Conservation (phyloP, 345 rosid genomes). For the Orychophragmus violaceus region DNA sequence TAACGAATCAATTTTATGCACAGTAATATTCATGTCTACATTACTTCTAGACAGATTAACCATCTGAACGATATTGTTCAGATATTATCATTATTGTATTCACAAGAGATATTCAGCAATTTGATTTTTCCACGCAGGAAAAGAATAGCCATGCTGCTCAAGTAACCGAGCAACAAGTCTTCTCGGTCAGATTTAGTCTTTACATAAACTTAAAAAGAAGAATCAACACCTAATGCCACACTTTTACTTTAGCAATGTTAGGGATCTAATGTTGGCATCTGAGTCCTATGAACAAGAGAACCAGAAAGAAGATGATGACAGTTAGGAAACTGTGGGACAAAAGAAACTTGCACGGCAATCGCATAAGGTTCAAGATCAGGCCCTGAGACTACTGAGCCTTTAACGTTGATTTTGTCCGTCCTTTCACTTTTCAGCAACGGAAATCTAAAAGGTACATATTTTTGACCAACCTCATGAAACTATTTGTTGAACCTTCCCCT, state of each 20-base stretch:
- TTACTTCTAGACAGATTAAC: too few species aligned
- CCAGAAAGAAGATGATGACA: conserved; percentile 40
- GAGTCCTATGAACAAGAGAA: conserved; percentile 31
- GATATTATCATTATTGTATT: too few species aligned
- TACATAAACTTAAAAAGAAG: too few species aligned
- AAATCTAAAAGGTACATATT: too few species aligned
- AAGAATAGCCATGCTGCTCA: background rate
- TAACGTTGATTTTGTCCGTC: background rate
- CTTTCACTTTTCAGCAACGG: too few species aligned
- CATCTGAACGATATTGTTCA: too few species aligned
- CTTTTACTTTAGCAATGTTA: background rate
- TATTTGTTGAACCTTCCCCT: too few species aligned
- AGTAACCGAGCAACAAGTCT: conserved; percentile 16
- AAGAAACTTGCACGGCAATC: conserved; percentile 53
- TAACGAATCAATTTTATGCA: too few species aligned
- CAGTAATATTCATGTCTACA: too few species aligned
- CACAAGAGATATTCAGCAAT: background rate
- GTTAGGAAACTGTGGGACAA: conserved; percentile 77
- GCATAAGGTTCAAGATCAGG: conserved; percentile 43
- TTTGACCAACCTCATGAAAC: too few species aligned
- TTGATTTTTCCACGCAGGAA: conserved; percentile 8
- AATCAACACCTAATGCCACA: background rate
- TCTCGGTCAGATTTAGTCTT: conserved; percentile 12
- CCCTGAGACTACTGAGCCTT: background rate
- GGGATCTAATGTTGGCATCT: conserved; percentile 7